Conservation (phyloP, 2,329 filamentous ascomycete genomes). For the Neurospora sp. region DNA sequence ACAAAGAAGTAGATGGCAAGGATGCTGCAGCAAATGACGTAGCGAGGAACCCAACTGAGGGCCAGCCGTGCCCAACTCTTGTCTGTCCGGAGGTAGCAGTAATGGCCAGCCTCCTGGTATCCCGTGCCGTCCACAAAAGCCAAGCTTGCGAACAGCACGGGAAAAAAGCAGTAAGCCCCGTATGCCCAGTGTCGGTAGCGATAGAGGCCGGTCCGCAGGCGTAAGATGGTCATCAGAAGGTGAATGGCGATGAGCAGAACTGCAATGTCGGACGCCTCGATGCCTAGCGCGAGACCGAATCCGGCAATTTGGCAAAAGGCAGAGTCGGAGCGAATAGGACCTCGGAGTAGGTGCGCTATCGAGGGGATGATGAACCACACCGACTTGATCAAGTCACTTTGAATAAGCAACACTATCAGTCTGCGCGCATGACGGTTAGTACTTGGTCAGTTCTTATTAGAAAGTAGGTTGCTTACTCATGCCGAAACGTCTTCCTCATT, state of each 20-base stretch:
- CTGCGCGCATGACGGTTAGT: conserved; percentile 29
- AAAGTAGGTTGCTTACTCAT: conserved; percentile 45
- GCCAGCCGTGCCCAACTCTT: conserved; percentile 61
- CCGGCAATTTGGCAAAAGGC: conserved; percentile 59
- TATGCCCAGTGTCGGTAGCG: conserved; percentile 55
- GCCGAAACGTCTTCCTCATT: conserved; percentile 66
- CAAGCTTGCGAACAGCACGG: conserved; percentile 49
- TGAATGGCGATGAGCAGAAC: conserved; percentile 67
- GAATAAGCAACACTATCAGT: conserved; percentile 64
- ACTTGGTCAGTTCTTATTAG: not conserved
- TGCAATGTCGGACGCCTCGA: conserved; percentile 61
- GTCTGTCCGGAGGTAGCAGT: conserved; percentile 58
- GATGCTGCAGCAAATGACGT: conserved; percentile 56
- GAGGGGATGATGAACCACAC: conserved; percentile 60
- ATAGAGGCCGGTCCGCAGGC: conserved; percentile 55
- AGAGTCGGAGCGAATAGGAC: conserved; percentile 39
- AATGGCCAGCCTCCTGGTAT: conserved; percentile 55
- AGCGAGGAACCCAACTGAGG: conserved; percentile 65
- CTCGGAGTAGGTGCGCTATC: conserved; percentile 43
- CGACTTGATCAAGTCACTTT: conserved; percentile 62
- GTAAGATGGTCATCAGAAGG: conserved; percentile 62
- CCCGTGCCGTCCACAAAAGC: conserved; percentile 50
- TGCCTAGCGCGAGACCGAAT: conserved; percentile 56
- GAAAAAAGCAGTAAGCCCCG: conserved; percentile 44
- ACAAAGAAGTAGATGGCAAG: conserved; percentile 56